Base-by-base conservation (phyloP, 306 rosid species). In the Abrus pulchellus region DNA sequence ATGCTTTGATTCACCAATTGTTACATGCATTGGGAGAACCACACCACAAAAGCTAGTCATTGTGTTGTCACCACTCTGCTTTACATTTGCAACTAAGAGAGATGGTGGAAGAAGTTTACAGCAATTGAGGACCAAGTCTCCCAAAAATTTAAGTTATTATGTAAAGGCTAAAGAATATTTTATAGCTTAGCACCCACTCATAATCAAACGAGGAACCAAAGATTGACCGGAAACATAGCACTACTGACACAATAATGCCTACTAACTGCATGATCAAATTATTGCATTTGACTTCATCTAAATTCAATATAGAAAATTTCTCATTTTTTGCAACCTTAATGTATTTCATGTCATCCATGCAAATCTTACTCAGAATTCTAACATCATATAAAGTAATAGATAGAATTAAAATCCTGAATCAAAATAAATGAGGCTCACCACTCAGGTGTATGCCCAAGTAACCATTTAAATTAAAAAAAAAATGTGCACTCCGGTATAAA, bases 361-460 rank as follows among this genome's bases (percentile, higher is more conserved):
- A 28, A 76, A 36, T 55, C 33, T 63, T 13, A 9, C 47, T 57
- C 56, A 74, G 44, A 82, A 76, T 76, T 48, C 77, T 49, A 81
- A 36, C 66, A 72, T 54, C 68, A 48, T 47, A 81, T n/a, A 63
- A 50, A 52, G 40, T 59, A 54, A 83, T n/a, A 72, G 30, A 63
- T 50, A 52, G 78, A 82, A n/a, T 57, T 50, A 52, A 73, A 82
- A n/a, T 57, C 53, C 66, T 41, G 40, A 69, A 73, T 63, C 66
- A 38, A 62, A 80, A 61, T 38, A n/a, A 72, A 62, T 36, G 40
- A 57, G 43, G 52, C 40, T 28, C 29, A 68, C 29, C 41, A 40
- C 69, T 66, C 49, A 52, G 62, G 78, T 7, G 52, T 57, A 9
- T 9, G 57, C 32, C 75, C 43, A 34, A 43, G 40, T 68, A 14